phyloP scores from a whole-genome alignment of 257 asterid species.

The Solanum virginianum region DNA sequence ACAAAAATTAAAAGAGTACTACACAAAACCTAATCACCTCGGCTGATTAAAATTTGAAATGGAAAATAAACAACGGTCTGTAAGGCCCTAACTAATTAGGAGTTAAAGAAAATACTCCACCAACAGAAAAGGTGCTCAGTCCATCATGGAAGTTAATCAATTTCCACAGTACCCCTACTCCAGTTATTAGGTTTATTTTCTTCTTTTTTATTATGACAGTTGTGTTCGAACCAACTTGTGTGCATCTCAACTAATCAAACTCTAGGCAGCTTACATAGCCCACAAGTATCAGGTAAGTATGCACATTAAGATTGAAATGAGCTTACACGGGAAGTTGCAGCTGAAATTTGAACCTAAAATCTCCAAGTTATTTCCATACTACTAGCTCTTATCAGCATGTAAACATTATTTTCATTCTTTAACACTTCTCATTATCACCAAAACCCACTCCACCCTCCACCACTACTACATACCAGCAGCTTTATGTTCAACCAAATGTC shows the following conservation, averaged over 20 bases:
- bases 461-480: not conserved
- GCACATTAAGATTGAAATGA: not conserved
- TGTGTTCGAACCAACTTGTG: not conserved
- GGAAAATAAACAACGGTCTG: not conserved
- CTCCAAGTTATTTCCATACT: not conserved
- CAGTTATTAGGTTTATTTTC: not conserved
- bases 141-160: not conserved
- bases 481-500: not conserved
- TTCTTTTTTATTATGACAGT: not conserved
- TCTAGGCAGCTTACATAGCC: not conserved
- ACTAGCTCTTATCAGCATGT: not conserved
- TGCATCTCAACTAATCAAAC: not conserved
- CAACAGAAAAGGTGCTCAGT: not conserved
- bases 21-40: not conserved
- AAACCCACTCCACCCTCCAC: not conserved
- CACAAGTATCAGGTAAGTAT: not conserved
- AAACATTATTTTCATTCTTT: not conserved
- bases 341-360: not conserved
- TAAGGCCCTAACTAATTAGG: not conserved
- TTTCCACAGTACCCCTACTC: not conserved
- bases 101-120: not conserved
- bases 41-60: not conserved
- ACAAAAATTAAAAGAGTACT: not conserved
- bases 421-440: not conserved
- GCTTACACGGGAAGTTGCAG: not conserved